A percentile compares a stretch with the other conserved stretches of the same genome.
phyloP scores from a whole-genome alignment of 257 asterid species.

The Ocimum tenuiflorum region DNA sequence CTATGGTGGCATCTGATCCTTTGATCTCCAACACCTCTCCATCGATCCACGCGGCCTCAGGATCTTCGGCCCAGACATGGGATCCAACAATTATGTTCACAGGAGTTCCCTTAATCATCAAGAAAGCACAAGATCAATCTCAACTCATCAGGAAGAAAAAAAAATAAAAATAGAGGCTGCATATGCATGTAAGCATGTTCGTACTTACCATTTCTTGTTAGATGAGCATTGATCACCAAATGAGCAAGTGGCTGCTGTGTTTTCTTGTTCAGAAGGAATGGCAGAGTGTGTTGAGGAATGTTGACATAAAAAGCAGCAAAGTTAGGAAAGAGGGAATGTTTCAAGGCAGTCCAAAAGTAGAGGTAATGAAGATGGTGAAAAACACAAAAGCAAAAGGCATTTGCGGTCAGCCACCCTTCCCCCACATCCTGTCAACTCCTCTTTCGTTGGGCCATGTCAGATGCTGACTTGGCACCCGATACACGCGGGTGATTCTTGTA shows the following conservation, averaged over 20 bases:
- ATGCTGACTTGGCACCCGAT: conserved; percentile 58
- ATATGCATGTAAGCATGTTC: too few species aligned
- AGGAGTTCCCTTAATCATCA: conserved; percentile 76
- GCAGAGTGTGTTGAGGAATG: conserved; percentile 14
- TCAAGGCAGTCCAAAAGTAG: conserved; percentile 58
- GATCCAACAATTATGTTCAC: conserved; percentile 86
- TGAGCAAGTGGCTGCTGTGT: conserved; percentile 19
- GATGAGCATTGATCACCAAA: conserved; percentile 44
- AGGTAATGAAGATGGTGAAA: conserved; percentile 52
- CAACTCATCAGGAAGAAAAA: conserved; percentile 5
- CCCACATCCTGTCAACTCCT: conserved; percentile 44
- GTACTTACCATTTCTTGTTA: conserved; percentile 70
- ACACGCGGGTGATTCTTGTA: too few species aligned
- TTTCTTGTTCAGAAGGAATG: conserved; percentile 5
- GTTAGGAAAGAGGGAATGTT: conserved; percentile 43
- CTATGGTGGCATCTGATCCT: conserved; percentile 59
- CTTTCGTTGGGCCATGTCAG: conserved; percentile 45
- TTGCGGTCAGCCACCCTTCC: conserved; percentile 37
- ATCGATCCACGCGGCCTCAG: conserved; percentile 79
- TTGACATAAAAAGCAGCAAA: conserved; percentile 32
- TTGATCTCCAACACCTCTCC: conserved; percentile 67
- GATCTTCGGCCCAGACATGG: conserved; percentile 88
- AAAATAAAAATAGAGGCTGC: too few species aligned
- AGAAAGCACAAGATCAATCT: conserved; percentile 20
- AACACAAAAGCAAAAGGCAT: conserved; percentile 61